A percentile compares a stretch with the other conserved stretches of the same genome.
These are phyloP conservation scores for Saccharomycopsis fibuligera DNA, from an alignment of 805 yeast species.

Conservation along the genomic window DNA sequence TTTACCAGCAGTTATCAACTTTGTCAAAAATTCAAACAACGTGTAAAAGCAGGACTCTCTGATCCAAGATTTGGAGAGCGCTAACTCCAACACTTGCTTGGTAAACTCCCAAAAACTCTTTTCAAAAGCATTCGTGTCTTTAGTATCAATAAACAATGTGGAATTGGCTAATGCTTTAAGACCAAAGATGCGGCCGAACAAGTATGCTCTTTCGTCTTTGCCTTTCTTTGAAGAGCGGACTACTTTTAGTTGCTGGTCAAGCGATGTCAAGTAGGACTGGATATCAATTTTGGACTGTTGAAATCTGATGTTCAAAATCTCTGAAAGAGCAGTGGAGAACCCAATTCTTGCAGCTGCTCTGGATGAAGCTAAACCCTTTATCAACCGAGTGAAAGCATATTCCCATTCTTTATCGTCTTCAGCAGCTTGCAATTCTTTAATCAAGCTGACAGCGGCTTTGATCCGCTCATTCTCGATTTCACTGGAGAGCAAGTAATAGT, in stretches of 20 bases:
- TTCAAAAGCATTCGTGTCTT: slow-evolving; percentile 23
- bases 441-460: slow-evolving; percentile 58
- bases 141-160: slow-evolving; percentile 31
- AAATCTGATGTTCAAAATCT: slow-evolving; percentile 39
- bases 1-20: background rate
- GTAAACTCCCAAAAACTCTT: slow-evolving; percentile 36
- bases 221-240: slow-evolving; percentile 52
- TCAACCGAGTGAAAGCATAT: slow-evolving; percentile 71
- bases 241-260: slow-evolving; percentile 33
- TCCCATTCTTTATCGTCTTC: slow-evolving; percentile 57
- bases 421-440: slow-evolving; percentile 48
- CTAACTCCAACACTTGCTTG: slow-evolving; percentile 46
- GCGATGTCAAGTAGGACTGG: slow-evolving; percentile 31
- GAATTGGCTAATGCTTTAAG: slow-evolving; percentile 66
- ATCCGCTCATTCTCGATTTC: slow-evolving; percentile 70
- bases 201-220: slow-evolving; percentile 69
- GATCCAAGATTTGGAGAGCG: slow-evolving; percentile 72
- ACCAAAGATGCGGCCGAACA: slow-evolving; percentile 84
- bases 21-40: slow-evolving; percentile 45
- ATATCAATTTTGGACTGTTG: slow-evolving; percentile 32
- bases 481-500: slow-evolving; percentile 70
- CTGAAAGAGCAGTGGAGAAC: slow-evolving; percentile 81
- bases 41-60: slow-evolving; percentile 76
- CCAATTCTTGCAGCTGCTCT: slow-evolving; percentile 84
- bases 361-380: slow-evolving; percentile 75